These are phyloP conservation scores for Sordariomycetes sp. DNA, from an alignment of 2,329 filamentous ascomycete species.

Conservation along the genomic window DNA sequence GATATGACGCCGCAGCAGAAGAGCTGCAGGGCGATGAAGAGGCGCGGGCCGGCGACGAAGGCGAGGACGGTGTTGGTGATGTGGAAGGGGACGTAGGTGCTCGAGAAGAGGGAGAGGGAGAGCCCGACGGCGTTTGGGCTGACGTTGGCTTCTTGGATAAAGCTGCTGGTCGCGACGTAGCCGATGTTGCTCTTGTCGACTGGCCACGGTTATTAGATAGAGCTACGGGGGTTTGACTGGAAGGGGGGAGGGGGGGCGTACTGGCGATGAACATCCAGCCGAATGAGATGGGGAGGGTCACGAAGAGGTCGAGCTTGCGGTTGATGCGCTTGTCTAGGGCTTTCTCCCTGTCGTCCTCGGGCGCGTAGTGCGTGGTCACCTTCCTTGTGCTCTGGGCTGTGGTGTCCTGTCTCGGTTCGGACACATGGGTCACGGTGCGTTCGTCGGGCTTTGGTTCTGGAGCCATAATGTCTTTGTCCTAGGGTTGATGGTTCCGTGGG, in stretches of 20 bases:
- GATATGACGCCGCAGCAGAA: constrained; percentile 36
- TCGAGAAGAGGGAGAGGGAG: constrained; percentile 31
- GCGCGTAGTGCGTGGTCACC: background rate
- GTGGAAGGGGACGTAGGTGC: constrained; percentile 35
- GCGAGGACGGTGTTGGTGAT: constrained; percentile 16
- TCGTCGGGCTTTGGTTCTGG: background rate
- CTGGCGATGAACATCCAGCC: background rate
- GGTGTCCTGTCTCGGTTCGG: background rate
- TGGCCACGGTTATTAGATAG: background rate
- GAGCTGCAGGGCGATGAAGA: constrained; percentile 1
- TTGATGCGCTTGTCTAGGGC: background rate
- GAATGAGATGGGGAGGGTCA: background rate
- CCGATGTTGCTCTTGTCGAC: constrained; percentile 29
- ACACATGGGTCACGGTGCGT: background rate
- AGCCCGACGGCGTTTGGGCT: background rate
- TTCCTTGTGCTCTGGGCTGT: background rate
- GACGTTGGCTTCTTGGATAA: background rate
- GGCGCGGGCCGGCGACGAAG: constrained; percentile 7
- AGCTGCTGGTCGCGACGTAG: constrained; percentile 34
- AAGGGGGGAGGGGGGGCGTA: background rate
- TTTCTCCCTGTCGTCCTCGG: background rate
- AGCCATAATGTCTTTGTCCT: too few species aligned
- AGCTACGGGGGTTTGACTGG: too few species aligned
- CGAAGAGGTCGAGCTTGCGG: background rate
- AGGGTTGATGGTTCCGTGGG: too few species aligned